These are phyloP conservation scores for Pyricularia pennisetigena DNA, from an alignment of 2,329 filamentous ascomycete genomes.

Conservation along the genomic window DNA sequence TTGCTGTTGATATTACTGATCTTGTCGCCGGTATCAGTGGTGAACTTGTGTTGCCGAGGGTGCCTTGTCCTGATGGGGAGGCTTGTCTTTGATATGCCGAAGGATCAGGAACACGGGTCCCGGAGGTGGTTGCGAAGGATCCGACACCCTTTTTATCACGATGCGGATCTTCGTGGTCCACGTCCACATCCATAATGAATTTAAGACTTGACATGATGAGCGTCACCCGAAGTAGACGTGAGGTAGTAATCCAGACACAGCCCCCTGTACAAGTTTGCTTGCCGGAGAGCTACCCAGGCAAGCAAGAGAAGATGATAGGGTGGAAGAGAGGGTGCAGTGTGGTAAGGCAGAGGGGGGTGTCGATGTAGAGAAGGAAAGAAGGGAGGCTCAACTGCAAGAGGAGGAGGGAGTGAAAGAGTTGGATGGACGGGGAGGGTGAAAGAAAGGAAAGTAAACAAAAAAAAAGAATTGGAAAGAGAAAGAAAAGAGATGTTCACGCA, in stretches of 20 bases:
- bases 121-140: conserved; percentile 25
- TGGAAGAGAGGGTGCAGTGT: background rate
- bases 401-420: background rate
- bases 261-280: conserved; percentile 23
- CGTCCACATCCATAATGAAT: conserved; percentile 47
- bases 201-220: conserved; percentile 42
- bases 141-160: conserved; percentile 34
- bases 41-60: background rate
- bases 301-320: background rate
- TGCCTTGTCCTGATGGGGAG: conserved; percentile 21
- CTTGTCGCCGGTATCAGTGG: background rate
- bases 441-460: background rate
- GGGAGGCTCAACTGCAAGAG: background rate
- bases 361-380: conserved; percentile 3
- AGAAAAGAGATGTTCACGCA: background rate
- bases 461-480: background rate
- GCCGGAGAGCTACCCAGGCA: conserved; percentile 13
- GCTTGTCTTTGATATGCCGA: conserved; percentile 26
- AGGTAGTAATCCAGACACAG: conserved; percentile 34
- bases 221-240: conserved; percentile 28
- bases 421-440: background rate
- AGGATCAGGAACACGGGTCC: conserved; percentile 23
- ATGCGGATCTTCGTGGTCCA: conserved; percentile 30
- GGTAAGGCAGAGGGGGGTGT: conserved; percentile 6
- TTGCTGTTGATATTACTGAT: conserved; percentile 20